Evolutionary conservation across 768 basidiomycete species (phyloP).

Genomic region (Clavulina sp.): DNA sequence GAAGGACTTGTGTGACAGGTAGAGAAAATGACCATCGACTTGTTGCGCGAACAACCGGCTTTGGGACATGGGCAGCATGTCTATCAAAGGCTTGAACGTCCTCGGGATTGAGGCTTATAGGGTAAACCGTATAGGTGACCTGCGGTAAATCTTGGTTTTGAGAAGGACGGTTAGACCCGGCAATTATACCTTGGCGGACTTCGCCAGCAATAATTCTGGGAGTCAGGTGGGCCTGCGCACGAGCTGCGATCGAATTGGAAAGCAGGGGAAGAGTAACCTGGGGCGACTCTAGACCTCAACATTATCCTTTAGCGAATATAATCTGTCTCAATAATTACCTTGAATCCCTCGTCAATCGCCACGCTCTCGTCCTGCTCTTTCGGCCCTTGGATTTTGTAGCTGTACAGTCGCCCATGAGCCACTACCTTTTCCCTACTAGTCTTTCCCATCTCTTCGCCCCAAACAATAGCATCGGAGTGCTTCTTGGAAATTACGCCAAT

Average conservation of each 20-base stretch:
- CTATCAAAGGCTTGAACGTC: neutral
- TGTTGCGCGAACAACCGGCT: neutral
- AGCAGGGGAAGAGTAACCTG: neutral
- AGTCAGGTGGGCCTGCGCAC: neutral
- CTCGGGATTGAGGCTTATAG: neutral
- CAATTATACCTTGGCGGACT: neutral
- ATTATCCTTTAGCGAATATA: too few relatives aligned
- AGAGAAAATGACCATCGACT: neutral
- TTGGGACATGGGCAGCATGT: neutral
- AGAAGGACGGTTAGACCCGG: too few relatives aligned
- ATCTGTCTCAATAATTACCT: too few relatives aligned
- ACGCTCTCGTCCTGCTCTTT: neutral
- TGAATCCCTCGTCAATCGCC: neutral
- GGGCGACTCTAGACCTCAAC: too few relatives aligned
- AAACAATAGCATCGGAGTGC: slow-evolving; percentile 29
- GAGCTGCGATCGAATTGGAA: neutral
- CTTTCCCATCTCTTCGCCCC: slow-evolving; percentile 15
- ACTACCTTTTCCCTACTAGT: slow-evolving; percentile 13
- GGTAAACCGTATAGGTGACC: neutral
- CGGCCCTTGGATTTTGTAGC: neutral
- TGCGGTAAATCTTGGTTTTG: neutral
- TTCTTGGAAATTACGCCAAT: slow-evolving; percentile 32
- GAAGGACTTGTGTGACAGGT: neutral
- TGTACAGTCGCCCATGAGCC: slow-evolving; percentile 17
- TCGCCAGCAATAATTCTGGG: neutral